Evolutionary conservation across 257 asterid genomes (phyloP).

Genomic region (Solanum clarkiae): DNA sequence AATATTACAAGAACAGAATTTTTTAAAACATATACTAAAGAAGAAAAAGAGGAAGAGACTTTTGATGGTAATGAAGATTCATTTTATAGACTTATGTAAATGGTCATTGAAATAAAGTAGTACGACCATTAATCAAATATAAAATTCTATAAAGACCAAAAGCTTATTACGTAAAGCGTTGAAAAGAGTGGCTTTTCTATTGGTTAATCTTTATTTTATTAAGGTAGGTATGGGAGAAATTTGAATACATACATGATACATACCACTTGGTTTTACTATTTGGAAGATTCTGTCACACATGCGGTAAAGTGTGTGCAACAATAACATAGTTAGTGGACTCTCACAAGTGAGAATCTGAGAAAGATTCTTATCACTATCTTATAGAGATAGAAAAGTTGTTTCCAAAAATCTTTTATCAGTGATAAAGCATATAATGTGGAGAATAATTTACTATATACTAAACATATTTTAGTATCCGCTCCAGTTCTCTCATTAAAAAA

Average conservation of each 20-base stretch:
- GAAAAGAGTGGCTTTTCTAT: neutral
- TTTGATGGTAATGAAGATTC: neutral
- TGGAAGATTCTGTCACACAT: neutral
- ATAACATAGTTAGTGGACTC: too few relatives aligned
- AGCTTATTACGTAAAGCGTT: neutral
- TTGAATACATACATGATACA: neutral
- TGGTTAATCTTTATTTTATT: neutral
- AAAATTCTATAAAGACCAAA: neutral
- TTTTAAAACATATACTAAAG: neutral
- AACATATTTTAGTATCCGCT: neutral
- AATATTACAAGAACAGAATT: neutral
- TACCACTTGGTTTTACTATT: neutral
- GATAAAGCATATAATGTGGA: neutral
- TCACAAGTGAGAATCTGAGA: too few relatives aligned
- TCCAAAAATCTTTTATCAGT: too few relatives aligned
- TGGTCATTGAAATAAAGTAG: neutral
- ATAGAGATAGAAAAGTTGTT: too few relatives aligned
- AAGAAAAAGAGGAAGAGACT: neutral
- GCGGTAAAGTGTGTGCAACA: neutral
- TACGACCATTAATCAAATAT: neutral
- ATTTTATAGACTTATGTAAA: neutral
- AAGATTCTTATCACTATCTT: too few relatives aligned
- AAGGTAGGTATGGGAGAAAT: neutral
- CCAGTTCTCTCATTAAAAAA: neutral
- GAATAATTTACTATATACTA: neutral